Base-by-base conservation (phyloP, 768 basidiomycete species). In the Psilocybe azurescens region DNA sequence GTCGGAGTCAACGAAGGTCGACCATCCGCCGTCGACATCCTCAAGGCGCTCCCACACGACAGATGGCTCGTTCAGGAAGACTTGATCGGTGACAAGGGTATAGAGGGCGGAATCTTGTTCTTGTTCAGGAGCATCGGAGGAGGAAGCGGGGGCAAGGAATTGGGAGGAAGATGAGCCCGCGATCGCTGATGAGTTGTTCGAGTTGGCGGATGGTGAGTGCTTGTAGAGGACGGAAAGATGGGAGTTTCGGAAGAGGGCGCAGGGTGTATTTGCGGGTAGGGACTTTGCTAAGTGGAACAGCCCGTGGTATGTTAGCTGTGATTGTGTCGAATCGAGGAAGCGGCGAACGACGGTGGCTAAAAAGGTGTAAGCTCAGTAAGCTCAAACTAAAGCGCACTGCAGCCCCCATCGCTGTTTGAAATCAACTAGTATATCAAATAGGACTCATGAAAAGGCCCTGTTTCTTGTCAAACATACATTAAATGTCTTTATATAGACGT, bases 41-140 rank as follows among this genome's bases (percentile, higher is more conserved):
- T 92, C 93, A 30, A 97, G 77, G 18, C 89, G 86, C 75, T 97
- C 95, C 95, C 95, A 97, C 3, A 95, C 90, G 28, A 97, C 86
- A 16, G 86, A 86, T 0, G 87, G 79, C 71, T 97, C 95, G 59
- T 85, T 73, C 2, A 89, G 75, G 72, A 97, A 95, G 16, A 88
- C 86, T 44, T 91, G 82, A 73, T 97, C 95, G 0, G 95, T 95
- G 11, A 90, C 93, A 63, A 97, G 88, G 1, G 87, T 86, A 72
- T 93, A 96, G 6, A 97, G 78, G 4, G 86, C 82, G 0, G 82
- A 55, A 47, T 79, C 75, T 11, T 72, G 57, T 54, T 63, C 33
- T 51, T 50, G 38, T 29, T 1, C 18, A 41, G 50, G 44, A 50
- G 53, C 24, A 24, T 24, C 24, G 24, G 24, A 24, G 24, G 24